Base-by-base conservation (phyloP, 2,329 filamentous ascomycete genomes). In the Penicillium sp. region DNA sequence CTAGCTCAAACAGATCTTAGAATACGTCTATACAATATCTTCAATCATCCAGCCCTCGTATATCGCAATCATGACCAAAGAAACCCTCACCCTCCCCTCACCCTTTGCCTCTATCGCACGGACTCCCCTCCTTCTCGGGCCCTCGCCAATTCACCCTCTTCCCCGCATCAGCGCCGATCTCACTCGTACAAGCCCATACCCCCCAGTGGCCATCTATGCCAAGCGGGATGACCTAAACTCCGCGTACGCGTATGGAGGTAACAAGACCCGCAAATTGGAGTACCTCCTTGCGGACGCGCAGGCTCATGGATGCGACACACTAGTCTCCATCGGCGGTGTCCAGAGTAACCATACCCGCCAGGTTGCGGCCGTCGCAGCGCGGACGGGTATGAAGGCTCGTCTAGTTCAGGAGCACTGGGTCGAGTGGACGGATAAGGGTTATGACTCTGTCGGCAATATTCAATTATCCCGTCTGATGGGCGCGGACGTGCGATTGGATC, bases 151-250 rank as follows among this genome's bases (percentile, higher is more conserved):
- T 65, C 85, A 90, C 67, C 72, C 79, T 49, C 81, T 90, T 33
- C 83, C 85, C 52, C 81, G 85, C 58, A 88, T 89, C 66, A 85
- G 84, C 29, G 70, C 79, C 51, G 83, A 82, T 23, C 79, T 89
- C 5, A 81, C 82, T 47, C 80, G 42, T 20, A 23, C 57, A 33
- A 55, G 47, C 33, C 40, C 54, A 9, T 49, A 56, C 20, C 51
- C 81, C 27, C 81, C 80, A 62, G 83, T 88, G 40, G 77, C 80
- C 20, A 81, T 90, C 59, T 90, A 85, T 67, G 87, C 87, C 51
- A 90, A 90, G 73, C 82, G 87, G 49, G 87, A 90, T 61, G 88
- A 90, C 73, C 84, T 85, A 67, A 88, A 87, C 73, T 87, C 85
- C 1, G 83, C 82, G 0, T 79, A 88, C 18, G 86, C 86, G 3